Percentiles rank a stretch among this genome's conserved stretches.
phyloP scores from a whole-genome alignment of 306 rosid species.

The Dalbergia cochinchinensis region DNA sequence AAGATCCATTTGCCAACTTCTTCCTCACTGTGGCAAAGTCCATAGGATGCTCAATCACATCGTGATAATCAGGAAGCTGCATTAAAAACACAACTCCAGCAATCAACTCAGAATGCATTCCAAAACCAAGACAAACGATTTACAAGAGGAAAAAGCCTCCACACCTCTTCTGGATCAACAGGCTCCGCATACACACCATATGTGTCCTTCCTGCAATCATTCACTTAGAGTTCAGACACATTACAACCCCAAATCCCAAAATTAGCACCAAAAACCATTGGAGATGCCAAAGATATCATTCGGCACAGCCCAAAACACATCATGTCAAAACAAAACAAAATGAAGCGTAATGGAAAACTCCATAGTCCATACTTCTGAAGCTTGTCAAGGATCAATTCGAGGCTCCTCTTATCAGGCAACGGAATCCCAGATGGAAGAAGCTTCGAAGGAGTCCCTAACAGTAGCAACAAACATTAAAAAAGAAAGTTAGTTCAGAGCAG shows the following conservation, averaged over 20 bases:
- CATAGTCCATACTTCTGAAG: constrained; percentile 87
- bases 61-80: constrained; percentile 98
- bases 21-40: constrained; percentile 93
- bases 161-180: constrained; percentile 98
- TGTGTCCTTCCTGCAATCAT: constrained; percentile 91
- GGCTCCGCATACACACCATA: constrained; percentile 98
- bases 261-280: constrained; percentile 23
- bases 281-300: neutral
- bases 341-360: constrained; percentile 20
- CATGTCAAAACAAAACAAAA: constrained; percentile 15
- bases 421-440: constrained; percentile 59
- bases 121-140: constrained; percentile 37
- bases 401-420: constrained; percentile 83
- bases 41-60: constrained; percentile 94
- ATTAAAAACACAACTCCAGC: constrained; percentile 47
- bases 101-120: constrained; percentile 40
- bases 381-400: constrained; percentile 95
- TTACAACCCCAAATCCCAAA: constrained; percentile 36
- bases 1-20: constrained; percentile 79
- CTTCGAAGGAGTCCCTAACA: constrained; percentile 78
- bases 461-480: constrained; percentile 42
- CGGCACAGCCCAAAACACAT: constrained; percentile 11
- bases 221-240: neutral
- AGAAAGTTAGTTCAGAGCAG: constrained; percentile 9
- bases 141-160: constrained; percentile 25